Evolutionary conservation across 495 filamentous ascomycete species (phyloP), one percentile per base, ranked within the genome.

Genomic region (Podospora appendiculata): DNA sequence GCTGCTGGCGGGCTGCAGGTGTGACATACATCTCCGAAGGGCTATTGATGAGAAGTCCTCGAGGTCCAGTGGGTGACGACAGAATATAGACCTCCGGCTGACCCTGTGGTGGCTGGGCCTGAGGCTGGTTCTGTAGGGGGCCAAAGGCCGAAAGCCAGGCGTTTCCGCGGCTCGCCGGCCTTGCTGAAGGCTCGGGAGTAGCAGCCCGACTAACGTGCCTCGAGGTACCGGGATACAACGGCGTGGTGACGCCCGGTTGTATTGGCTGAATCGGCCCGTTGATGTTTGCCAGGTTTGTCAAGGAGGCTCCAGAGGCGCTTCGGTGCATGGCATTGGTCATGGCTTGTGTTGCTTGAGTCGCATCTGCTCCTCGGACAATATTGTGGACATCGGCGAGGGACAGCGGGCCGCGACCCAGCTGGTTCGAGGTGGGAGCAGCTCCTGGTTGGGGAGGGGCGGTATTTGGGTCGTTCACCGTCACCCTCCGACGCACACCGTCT

Each of bases 31-130:
- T 62, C 25, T 76, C 76, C 3, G 70, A 50, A 38, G 45, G 57
- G 42, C 60, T 66, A 44, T 64, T 79, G 55, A 84, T 66, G 8
- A 86, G 61, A 8, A 87, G 63, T 6, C 78, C 81, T 46, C 79
- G 77, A 34, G 80, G 82, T 5, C 83, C 83, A 14, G 61, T 66
- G 1, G 83, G 81, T 2, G 83, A 84, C 4, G 74, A 79, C 8
- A 87, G 63, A 39, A 87, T 72, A 59, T 85, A 87, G 5, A 83
- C 76, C 50, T 79, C 70, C 5, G 79, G 67, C 6, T 66, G 66
- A 9, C 53, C 45, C 47, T 61, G 58, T 11, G 56, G 41, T 4
- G 54, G 32, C 14, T 60, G 61, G n/a, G 49, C 18, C 16, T 55
- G 51, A 19, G 49, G 8, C 40, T 54, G 55, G 14, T 36, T 49